Evolutionary conservation across 164 flowering plant genomes (phyloP).

Genomic region (Piper betle): DNA sequence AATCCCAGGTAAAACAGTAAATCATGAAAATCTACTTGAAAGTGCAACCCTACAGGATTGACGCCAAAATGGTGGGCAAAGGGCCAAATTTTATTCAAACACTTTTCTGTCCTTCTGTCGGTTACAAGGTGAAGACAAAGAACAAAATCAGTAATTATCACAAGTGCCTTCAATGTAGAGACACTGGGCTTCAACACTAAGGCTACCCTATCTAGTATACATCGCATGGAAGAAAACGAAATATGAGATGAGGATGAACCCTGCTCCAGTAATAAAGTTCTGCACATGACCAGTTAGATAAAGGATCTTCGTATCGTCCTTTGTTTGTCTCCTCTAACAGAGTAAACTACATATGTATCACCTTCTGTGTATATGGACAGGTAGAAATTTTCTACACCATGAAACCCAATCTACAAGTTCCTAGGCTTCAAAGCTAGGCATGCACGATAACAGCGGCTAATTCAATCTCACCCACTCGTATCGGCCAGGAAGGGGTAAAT

Average conservation of each 20-base stretch:
- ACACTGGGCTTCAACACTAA: conserved; percentile 11
- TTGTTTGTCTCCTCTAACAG: conserved; percentile 22
- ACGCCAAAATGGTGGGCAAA: conserved; percentile 9
- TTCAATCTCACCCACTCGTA: conserved; percentile 62
- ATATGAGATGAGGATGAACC: conserved; percentile 10
- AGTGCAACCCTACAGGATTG: neutral
- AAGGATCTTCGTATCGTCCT: conserved; percentile 22
- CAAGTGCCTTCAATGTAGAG: conserved; percentile 9
- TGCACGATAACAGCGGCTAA: conserved; percentile 22
- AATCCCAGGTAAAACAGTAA: neutral
- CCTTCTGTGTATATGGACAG: conserved; percentile 31
- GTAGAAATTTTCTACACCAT: conserved; percentile 21
- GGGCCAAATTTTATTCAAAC: conserved; percentile 26
- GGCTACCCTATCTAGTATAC: neutral
- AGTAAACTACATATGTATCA: conserved; percentile 34
- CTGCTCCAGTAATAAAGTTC: conserved; percentile 5
- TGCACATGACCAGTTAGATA: conserved; percentile 43
- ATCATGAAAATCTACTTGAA: neutral
- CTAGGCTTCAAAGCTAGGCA: conserved; percentile 13
- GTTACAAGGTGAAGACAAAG: conserved; percentile 35
- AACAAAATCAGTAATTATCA: conserved; percentile 24
- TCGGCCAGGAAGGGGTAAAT: conserved; percentile 68
- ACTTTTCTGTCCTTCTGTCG: conserved; percentile 23
- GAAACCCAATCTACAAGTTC: conserved; percentile 13
- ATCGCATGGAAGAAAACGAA: neutral